phyloP scores from a whole-genome alignment of 352 stramenopile species.

The Globisporangium alternatum region DNA sequence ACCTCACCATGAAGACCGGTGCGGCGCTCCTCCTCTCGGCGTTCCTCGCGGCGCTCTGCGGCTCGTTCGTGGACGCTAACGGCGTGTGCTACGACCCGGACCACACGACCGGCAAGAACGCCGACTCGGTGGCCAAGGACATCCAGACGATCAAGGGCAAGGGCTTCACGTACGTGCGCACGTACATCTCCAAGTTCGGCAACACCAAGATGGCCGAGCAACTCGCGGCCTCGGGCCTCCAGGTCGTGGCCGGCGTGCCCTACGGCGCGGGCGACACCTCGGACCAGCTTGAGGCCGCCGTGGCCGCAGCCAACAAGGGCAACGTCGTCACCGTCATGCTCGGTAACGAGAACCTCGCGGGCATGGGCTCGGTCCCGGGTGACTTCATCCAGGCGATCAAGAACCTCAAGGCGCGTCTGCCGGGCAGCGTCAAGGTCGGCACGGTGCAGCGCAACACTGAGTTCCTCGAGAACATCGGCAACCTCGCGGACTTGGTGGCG shows the following conservation, averaged over 20 bases:
- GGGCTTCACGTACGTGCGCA: slow-evolving; percentile 62
- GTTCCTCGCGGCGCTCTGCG: slow-evolving; percentile 28
- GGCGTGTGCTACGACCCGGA: slow-evolving; percentile 71
- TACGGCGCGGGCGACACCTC: slow-evolving; percentile 44
- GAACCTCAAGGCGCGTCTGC: slow-evolving; percentile 43
- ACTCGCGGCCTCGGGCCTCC: slow-evolving; percentile 46
- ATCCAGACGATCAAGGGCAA: slow-evolving; percentile 45
- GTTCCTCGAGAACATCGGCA: slow-evolving; percentile 33
- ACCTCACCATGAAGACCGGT: slow-evolving; percentile 12
- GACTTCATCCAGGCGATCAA: slow-evolving; percentile 51
- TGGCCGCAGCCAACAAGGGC: slow-evolving; percentile 37
- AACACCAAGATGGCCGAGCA: slow-evolving; percentile 45
- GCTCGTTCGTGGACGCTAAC: slow-evolving; percentile 42
- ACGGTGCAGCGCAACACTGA: slow-evolving; percentile 69
- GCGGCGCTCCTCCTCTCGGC: slow-evolving; percentile 12
- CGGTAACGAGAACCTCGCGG: slow-evolving; percentile 65
- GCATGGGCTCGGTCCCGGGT: slow-evolving; percentile 24
- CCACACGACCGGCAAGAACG: slow-evolving; percentile 41
- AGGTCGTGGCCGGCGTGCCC: slow-evolving; percentile 45
- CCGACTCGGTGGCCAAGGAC: slow-evolving; percentile 32
- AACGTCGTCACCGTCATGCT: slow-evolving; percentile 60
- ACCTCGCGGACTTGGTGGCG: slow-evolving; percentile 38
- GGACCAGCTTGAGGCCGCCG: slow-evolving; percentile 37
- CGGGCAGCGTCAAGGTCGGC: slow-evolving; percentile 47
- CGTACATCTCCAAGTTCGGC: slow-evolving; percentile 66